Base-by-base conservation (phyloP, 2,329 filamentous ascomycete species). In the Myriosclerotinia scirpicola region DNA sequence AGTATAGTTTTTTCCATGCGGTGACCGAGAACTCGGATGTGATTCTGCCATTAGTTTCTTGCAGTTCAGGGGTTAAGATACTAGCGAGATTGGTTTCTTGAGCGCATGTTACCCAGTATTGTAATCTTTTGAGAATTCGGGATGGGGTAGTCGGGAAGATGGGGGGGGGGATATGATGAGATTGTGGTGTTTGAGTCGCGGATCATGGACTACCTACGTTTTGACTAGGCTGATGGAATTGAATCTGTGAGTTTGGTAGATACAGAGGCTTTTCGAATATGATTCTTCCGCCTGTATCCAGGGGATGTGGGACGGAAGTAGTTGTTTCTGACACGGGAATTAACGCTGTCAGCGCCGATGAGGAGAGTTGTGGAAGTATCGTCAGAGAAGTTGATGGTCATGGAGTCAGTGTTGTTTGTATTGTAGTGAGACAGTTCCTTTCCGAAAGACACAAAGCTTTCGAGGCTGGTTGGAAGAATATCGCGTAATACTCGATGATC, bases 381-480 rank as follows among this genome's bases (percentile, higher is more conserved):
- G 48, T 80, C 77, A 0, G 69, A 65, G 62, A 80, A 80, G 53
- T 68, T 44, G 1, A 71, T 76, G 11, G 66, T 65, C 1, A 78
- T 70, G 1, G 61, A 67, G 3, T 71, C 66, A 11, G 26, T 15
- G 1, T 60, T 40, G 2, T 56, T 59, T 3, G 56, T 53, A 11
- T 11, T 14, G 3, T 40, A 46, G 34, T 42, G 26, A 34, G 52
- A 38, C n/a, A n/a, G 65, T 30, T 36, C 30, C 20, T 68, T 66
- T 20, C 54, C 53, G 20, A 61, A 68, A 2, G 38, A 36, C 14
- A 69, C 44, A 78, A 81, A 22, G 36, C 84, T 75, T 46, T 82
- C 71, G 20, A 85, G 70, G 0, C 75, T 80, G 2, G 78, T 78
- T 0, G 81, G 77, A 62, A 86, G 69, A 42, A 86, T 53, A 52